Base-by-base conservation (phyloP, 371 early-diverging fungal genomes). In the Blakeslea trispora region DNA sequence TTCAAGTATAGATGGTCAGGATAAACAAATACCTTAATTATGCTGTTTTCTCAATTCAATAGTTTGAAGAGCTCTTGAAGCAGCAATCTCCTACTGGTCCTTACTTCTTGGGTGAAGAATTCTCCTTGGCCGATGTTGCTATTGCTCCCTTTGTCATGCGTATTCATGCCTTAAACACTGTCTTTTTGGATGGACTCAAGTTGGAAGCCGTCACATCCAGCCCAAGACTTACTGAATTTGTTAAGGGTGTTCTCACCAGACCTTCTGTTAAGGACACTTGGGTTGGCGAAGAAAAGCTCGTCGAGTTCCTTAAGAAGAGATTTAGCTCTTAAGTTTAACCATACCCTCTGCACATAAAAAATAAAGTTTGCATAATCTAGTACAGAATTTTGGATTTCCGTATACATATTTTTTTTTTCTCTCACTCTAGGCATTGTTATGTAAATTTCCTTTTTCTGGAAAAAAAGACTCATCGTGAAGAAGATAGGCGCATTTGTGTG, bases 31-130 rank as follows among this genome's bases (percentile, higher is more conserved):
- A 21, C 61, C 28, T 28, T 61, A 22, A 49, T 43, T 6, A 51
- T 53, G 10, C 46, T 63, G 5, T 53, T 32, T 14, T 57, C 61
- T n/a, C 13, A 42, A 23, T 49, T 32, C 68, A 21, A 19, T 52
- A 64, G 62, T 45, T 74, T n/a, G 74, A 72, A 55, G 71, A 75
- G 15, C 66, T 82, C 41, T 66, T 83, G 31, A 54, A 55, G 31
- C 58, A 63, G 50, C 82, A 81, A 59, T 65, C 78, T 34, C 23
- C 73, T 17, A 66, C 71, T 0, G 88, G 88, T 0, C 87, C 87
- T 15, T 88, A 82, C 61, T 85, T 85, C 72, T 53, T 81, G 18
- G 86, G 86, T 22, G 57, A 65, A n/a, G 59, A 75, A 28, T 86
- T 74, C 42, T 79, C 82, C 13, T 55, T 82, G 28, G 88, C 86